A percentile compares a stretch with the other conserved stretches of the same genome.
These are phyloP conservation scores for Chondrus crispus DNA, from an alignment of 23 red algal species.

Conservation along the genomic window DNA sequence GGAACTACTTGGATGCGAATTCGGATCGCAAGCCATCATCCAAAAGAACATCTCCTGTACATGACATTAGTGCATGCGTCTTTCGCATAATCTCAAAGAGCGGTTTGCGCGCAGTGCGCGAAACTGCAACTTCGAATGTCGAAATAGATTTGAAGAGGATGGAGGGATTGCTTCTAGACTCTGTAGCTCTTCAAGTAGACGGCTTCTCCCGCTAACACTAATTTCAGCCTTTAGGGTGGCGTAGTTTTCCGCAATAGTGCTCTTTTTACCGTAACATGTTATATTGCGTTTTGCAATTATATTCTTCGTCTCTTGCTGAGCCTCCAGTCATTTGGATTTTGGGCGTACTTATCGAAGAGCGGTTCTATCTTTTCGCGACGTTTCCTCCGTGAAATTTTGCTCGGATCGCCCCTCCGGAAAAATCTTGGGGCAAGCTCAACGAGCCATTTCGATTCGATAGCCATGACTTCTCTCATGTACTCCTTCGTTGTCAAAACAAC, in stretches of 20 bases:
- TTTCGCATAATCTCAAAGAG: slow-evolving; percentile 72
- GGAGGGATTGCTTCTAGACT: slow-evolving; percentile 79
- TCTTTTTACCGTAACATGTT: too few relatives aligned
- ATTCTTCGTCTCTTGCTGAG: slow-evolving; percentile 53
- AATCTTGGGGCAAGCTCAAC: slow-evolving; percentile 88
- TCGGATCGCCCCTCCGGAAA: slow-evolving; percentile 82
- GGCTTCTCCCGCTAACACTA: slow-evolving; percentile 40
- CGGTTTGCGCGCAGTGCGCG: slow-evolving; percentile 64
- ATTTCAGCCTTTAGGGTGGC: not conserved
- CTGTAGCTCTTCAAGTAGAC: slow-evolving; percentile 78
- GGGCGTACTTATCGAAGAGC: slow-evolving; percentile 90
- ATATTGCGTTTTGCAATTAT: slow-evolving; percentile 7
- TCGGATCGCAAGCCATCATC: slow-evolving; percentile 12
- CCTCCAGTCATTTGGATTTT: slow-evolving; percentile 92
- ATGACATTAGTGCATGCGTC: slow-evolving; percentile 16
- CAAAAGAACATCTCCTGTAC: slow-evolving; percentile 42
- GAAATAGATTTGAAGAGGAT: slow-evolving; percentile 58
- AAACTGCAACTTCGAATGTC: slow-evolving; percentile 10
- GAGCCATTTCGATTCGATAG: slow-evolving; percentile 85
- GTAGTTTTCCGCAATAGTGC: too few relatives aligned
- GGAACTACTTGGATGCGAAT: slow-evolving; percentile 34
- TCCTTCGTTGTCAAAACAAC: slow-evolving; percentile 91
- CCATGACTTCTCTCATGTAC: slow-evolving; percentile 95
- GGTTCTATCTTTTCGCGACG: slow-evolving; percentile 86
- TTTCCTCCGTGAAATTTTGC: slow-evolving; percentile 78